These are phyloP conservation scores for Artemisia annua DNA, from an alignment of 129 eudicot genomes.

Conservation along the genomic window DNA sequence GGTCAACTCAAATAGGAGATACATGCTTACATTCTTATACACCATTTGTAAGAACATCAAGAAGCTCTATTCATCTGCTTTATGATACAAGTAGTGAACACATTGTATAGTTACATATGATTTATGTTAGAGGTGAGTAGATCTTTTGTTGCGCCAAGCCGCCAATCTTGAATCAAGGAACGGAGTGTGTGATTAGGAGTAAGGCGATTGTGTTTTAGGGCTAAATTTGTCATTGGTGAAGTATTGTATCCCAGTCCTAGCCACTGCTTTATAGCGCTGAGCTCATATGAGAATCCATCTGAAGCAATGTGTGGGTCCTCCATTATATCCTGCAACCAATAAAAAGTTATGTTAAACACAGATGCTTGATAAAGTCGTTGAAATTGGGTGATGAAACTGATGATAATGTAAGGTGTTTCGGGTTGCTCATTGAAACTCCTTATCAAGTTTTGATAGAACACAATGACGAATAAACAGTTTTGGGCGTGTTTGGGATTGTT, in stretches of 20 bases:
- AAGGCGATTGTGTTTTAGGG: slow-evolving; percentile 56
- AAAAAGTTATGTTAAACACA: neutral
- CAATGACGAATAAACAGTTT: too few species aligned
- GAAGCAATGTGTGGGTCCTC: slow-evolving; percentile 79
- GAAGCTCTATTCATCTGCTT: slow-evolving; percentile 3
- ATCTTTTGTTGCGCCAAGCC: slow-evolving; percentile 61
- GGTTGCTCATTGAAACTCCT: too few species aligned
- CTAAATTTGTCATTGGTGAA: slow-evolving; percentile 80
- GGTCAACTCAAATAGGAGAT: slow-evolving; percentile 21
- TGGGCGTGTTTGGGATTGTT: too few species aligned
- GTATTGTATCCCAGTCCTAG: slow-evolving; percentile 56
- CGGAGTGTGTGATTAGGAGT: slow-evolving; percentile 79
- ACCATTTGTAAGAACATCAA: slow-evolving; percentile 15
- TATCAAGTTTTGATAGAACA: too few species aligned
- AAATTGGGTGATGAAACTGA: too few species aligned
- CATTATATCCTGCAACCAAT: slow-evolving; percentile 73
- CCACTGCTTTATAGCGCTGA: slow-evolving; percentile 78
- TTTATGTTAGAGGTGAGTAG: slow-evolving; percentile 32
- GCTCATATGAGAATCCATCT: slow-evolving; percentile 82
- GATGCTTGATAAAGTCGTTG: neutral
- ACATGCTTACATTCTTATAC: slow-evolving; percentile 20
- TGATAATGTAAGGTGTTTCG: too few species aligned
- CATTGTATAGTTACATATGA: slow-evolving; percentile 27
- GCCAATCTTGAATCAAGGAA: slow-evolving; percentile 69
- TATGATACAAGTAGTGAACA: slow-evolving; percentile 15